A percentile compares a stretch with the other conserved stretches of the same genome.
These are phyloP conservation scores for Metschnikowia gelsemii DNA, from an alignment of 805 yeast species.

Conservation along the genomic window DNA sequence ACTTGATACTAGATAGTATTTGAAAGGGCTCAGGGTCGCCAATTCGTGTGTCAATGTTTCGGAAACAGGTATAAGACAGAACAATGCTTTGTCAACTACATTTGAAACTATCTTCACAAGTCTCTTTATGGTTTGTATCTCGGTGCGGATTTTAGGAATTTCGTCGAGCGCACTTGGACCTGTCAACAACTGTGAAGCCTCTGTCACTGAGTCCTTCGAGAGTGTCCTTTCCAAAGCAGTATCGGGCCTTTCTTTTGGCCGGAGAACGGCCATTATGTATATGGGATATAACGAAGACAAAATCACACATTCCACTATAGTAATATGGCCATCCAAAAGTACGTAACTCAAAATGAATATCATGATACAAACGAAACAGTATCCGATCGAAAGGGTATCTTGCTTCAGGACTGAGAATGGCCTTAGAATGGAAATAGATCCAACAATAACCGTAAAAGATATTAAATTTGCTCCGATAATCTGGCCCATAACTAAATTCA, in stretches of 20 bases:
- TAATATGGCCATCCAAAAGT: conserved; percentile 36
- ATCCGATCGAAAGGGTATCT: conserved; percentile 25
- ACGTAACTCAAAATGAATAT: conserved; percentile 28
- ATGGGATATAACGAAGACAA: conserved; percentile 22
- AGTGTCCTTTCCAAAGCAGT: conserved; percentile 4
- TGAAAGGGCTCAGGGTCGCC: conserved; percentile 1
- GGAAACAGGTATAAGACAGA: conserved; percentile 13
- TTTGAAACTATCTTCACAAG: background rate
- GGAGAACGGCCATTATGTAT: conserved; percentile 17
- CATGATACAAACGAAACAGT: conserved; percentile 30
- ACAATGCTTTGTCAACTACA: conserved; percentile 5
- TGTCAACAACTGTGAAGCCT: conserved; percentile 8
- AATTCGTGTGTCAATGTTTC: conserved; percentile 3
- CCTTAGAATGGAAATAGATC: conserved; percentile 26
- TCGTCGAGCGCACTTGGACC: background rate
- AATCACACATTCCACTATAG: conserved; percentile 28
- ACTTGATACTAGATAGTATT: conserved; percentile 12
- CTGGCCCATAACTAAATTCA: conserved; percentile 40
- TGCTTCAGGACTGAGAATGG: conserved; percentile 27
- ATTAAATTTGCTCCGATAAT: conserved; percentile 36
- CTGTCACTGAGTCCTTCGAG: conserved; percentile 5
- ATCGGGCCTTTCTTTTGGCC: background rate
- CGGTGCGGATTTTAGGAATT: background rate
- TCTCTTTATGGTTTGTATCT: background rate
- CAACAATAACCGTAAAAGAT: conserved; percentile 35